These are phyloP conservation scores for Gossypium gossypioides DNA, from an alignment of 441 rosid species.

Conservation along the genomic window DNA sequence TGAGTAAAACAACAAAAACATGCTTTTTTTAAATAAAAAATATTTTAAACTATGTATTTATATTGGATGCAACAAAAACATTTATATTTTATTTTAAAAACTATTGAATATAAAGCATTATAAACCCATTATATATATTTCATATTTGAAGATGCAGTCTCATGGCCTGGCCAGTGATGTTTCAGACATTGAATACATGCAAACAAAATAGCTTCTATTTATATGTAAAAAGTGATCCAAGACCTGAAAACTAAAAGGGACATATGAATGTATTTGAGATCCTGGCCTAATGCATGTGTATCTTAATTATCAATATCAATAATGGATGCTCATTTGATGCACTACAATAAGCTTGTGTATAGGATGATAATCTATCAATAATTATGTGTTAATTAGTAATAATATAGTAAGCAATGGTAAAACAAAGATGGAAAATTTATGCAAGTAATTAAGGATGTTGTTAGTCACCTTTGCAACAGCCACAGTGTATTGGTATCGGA, in stretches of 20 bases:
- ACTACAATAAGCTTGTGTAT: no score
- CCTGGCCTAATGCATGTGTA: neutral
- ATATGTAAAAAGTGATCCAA: neutral
- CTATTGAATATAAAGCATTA: no score
- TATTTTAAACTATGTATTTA: no score
- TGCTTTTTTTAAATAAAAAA: no score
- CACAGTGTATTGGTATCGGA: conserved; percentile 75
- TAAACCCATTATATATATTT: no score
- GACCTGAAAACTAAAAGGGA: neutral
- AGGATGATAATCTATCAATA: no score
- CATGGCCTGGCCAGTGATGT: neutral
- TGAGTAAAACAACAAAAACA: neutral
- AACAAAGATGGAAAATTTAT: neutral
- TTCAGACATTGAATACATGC: neutral
- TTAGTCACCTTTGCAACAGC: conserved; percentile 64
- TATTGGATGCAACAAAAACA: no score
- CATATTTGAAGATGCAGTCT: neutral
- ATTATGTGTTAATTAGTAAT: no score
- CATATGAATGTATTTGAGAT: neutral
- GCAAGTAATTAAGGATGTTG: neutral
- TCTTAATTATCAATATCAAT: no score
- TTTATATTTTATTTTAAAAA: no score
- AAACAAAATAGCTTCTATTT: neutral
- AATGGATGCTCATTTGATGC: no score
- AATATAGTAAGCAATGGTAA: no score